Base-by-base conservation (phyloP, 345 rosid species). In the Eucalyptus curtisii region DNA sequence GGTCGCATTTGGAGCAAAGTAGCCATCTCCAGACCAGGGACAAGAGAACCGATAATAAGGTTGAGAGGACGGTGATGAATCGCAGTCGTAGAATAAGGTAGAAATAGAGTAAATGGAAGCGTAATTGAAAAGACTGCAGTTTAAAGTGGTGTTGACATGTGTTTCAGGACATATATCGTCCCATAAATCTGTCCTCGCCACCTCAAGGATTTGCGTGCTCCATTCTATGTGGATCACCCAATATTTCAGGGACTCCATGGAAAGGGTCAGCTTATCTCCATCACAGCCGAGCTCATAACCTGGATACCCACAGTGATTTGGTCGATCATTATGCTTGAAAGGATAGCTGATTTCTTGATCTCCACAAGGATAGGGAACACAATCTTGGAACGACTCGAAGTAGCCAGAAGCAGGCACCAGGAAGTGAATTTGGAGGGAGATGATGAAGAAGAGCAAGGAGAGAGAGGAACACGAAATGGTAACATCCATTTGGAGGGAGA, bases 21-120 rank as follows among this genome's bases (percentile, higher is more conserved):
- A 31, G 42, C 42, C 42, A 68, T 31, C 0, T 68, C 1, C 7
- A 16, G 0, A 68, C 3, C 0, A 0, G 2, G 10, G 53, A 8
- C 86, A 84, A 13, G 2, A 1, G 20, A 84, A 47, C 6, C 0
- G 1, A 17, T 3, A 16, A n/a, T 6, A 8, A 31, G 20, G 6
- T 4, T 1, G 3, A 31, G 1, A 12, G 24, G 3, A 3, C 3
- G 3, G 5, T 6, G 1, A 31, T 16, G 12, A 7, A 1, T 47
- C 2, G 53, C 86, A 84, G 17, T 6, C 20, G 10, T 27, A 84
- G 16, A 82, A 5, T 48, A 44, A 22, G 50, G 50, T 22, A 16
- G 11, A 22, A 30, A 44, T 44, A 5, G 2, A 6, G 50, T 82
- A 1, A 7, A 0, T 2, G 8, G n/a, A 24, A 47, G 86, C 1